Evolutionary conservation across 495 filamentous ascomycete species (phyloP), one percentile per base, ranked within the genome.

Genomic region (Podospora comata): DNA sequence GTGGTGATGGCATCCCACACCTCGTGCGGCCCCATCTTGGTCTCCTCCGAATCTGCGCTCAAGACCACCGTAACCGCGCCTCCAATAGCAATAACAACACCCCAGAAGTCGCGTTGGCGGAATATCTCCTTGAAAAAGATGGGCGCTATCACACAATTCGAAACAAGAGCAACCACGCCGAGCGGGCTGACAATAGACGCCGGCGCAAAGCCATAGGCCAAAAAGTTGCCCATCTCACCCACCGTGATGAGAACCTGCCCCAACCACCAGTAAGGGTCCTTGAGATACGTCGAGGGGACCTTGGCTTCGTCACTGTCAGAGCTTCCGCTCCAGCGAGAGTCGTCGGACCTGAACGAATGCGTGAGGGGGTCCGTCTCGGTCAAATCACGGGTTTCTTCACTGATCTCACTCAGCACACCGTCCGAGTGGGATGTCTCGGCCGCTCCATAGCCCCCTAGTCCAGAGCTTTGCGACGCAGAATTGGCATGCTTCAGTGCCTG

Each of bases 181-280:
- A 99, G 82, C 1, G 95, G 95, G 18, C 92, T 95, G n/a, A 99
- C 95, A 68, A 99, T 97, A 15, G 94, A 97, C 3, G 95, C 95
- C 19, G 95, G 94, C n/a, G 95, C 95, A 76, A 99, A 99, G 13
- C 95, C 95, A 76, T 99, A 99, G 4, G 95, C 95, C 65, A 99
- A 84, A 77, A 99, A 99, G 77, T 99, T 99, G 23, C 95, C 95
- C 67, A 88, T 88, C 80, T 99, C 95, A 16, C 95, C 95, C n/a
- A 96, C 78, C 5, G 86, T 90, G 89, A 98, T 98, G 65, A 99
- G 83, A 4, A 92, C 82, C 64, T 97, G 92, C 11, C 95, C 95
- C 62, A 85, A 80, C 95, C 95, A 98, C 95, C 95, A 99, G 72
- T 94, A 97, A 4, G 93, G 93, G 13, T 93, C 96, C 60, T 87